Conservation (phyloP, 371 early-diverging fungal genomes). For the Mortierella sp. region DNA sequence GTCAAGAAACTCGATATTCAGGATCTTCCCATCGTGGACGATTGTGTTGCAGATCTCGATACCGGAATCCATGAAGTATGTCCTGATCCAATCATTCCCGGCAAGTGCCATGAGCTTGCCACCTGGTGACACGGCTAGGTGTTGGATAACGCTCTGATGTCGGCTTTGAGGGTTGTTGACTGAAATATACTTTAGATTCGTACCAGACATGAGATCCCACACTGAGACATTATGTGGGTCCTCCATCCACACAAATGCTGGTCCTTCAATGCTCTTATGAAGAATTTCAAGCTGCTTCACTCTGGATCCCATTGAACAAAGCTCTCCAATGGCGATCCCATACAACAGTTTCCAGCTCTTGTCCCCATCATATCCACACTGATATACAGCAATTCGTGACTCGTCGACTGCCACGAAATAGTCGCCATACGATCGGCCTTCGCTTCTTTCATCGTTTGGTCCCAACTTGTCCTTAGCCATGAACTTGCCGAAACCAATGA, state of each 20-base stretch:
- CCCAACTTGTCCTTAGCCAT: not conserved
- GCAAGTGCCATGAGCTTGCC: conserved; percentile 12
- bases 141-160: conserved; percentile 12
- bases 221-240: conserved; percentile 20
- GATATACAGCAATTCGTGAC: conserved; percentile 13
- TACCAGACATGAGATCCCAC: conserved; percentile 20
- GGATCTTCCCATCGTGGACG: conserved; percentile 7
- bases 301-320: conserved; percentile 9
- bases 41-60: conserved; percentile 15
- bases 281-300: conserved; percentile 12
- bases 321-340: conserved; percentile 19
- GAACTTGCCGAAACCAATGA: conserved; percentile 22
- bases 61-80: conserved; percentile 23
- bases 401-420: conserved; percentile 19
- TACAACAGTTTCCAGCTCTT: conserved; percentile 16
- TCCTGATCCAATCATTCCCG: conserved; percentile 20
- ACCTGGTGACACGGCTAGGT: conserved; percentile 12
- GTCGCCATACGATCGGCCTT: not conserved
- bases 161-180: conserved; percentile 7
- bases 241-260: conserved; percentile 23
- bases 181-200: conserved; percentile 22
- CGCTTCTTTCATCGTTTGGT: too few relatives aligned
- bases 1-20: conserved; percentile 22
- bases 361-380: too few relatives aligned
- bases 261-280: conserved; percentile 18